phyloP scores from a whole-genome alignment of 2,329 filamentous ascomycete genomes.

The Fusarium sp. region DNA sequence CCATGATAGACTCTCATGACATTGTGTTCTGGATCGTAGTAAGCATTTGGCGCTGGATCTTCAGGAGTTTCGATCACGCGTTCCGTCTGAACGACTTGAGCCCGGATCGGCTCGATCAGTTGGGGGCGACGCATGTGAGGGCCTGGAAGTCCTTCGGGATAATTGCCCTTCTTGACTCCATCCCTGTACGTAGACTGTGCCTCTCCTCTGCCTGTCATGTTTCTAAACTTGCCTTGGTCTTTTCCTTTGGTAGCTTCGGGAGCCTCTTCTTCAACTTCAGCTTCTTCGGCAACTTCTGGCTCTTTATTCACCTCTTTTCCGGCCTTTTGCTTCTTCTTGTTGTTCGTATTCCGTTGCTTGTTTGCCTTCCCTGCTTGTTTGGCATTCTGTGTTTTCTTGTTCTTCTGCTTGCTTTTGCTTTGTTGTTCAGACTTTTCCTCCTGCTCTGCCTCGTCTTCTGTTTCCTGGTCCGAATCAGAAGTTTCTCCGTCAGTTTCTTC shows the following conservation, averaged over 20 bases:
- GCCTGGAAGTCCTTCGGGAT: slow-evolving; percentile 47
- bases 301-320: slow-evolving; percentile 27
- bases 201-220: slow-evolving; percentile 20
- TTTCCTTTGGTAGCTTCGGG: slow-evolving; percentile 18
- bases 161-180: slow-evolving; percentile 43
- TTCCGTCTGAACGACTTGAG: slow-evolving; percentile 66
- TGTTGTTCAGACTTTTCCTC: slow-evolving; percentile 17
- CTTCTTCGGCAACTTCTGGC: slow-evolving; percentile 17
- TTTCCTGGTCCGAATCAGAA: slow-evolving; percentile 31
- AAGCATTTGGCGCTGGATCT: slow-evolving; percentile 71
- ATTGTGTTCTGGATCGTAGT: slow-evolving; percentile 65
- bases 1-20: slow-evolving; percentile 70
- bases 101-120: slow-evolving; percentile 61
- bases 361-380: slow-evolving; percentile 18
- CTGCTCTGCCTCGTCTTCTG: slow-evolving; percentile 28
- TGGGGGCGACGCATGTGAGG: slow-evolving; percentile 56
- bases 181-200: slow-evolving; percentile 30
- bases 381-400: slow-evolving; percentile 24
- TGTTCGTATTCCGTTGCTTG: slow-evolving; percentile 20
- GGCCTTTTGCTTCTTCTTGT: slow-evolving; percentile 32
- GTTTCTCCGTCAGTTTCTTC: slow-evolving; percentile 31
- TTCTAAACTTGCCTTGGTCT: slow-evolving; percentile 39
- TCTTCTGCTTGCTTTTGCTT: slow-evolving; percentile 28
- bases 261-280: slow-evolving; percentile 17
- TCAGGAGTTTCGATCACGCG: slow-evolving; percentile 64